Evolutionary conservation across 495 filamentous ascomycete genomes (phyloP), one percentile per base, ranked within the genome.

Genomic region (Penicillium taxi): DNA sequence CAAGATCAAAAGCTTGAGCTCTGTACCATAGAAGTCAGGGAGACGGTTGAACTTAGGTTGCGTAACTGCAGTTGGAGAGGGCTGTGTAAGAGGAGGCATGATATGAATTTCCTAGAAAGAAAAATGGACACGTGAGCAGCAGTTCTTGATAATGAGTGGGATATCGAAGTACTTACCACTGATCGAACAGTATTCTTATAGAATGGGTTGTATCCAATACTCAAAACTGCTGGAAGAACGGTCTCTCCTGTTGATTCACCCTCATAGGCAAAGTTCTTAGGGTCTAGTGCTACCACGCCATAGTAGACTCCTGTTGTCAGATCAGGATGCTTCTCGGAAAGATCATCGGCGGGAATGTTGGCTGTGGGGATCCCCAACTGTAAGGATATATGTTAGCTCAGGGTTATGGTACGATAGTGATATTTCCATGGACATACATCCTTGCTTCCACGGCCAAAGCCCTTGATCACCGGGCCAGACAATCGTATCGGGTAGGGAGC

Each of bases 331-430:
- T 51, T 42, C 52, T 85, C 87, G 12, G 80, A 77, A 23, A 84
- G 61, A 6, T 77, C 78, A 37, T 81, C 78, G 38, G 94, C 70
- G 26, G 91, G 88, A 45, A 98, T 89, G 66, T 98, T 98, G 50
- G 91, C 91, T 0, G 91, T 98, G 2, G 91, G 91, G 60, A 96
- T 96, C 38, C 90, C 87, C 40, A 98, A 80, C 72, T 86, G n/a
- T n/a, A n/a, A n/a, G 48, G 9, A 11, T 15, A 29, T 6, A 13
- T 13, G 12, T 31, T 8, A 32, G 37, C n/a, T 44, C 25, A 42
- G 37, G 23, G 12, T 20, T 27, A 12, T 9, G 23, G 34, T 26
- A 14, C 11, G 13, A 16, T 9, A 15, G 13, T 15, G n/a, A 26
- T 26, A 23, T 6, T 28, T 25, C 20, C 7, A 2, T 19, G 9